Percentiles rank a stretch among this genome's conserved stretches.
Evolutionary conservation across 1,284 basidiomycete species (phyloP).

Genomic region (Stygiomarasmius scandens): DNA sequence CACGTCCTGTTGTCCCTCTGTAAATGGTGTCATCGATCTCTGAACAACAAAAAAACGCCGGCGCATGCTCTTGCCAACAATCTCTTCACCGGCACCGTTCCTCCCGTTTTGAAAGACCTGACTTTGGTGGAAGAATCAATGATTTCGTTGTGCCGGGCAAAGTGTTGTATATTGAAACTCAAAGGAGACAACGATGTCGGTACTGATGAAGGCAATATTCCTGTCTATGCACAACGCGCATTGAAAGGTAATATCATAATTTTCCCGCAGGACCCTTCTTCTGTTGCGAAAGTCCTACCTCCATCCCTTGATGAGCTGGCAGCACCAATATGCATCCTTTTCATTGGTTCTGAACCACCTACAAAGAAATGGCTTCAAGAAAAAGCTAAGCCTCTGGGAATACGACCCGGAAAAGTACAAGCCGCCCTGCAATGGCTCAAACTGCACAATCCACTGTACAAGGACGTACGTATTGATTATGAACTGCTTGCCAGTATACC

Average conservation of each 20-base stretch:
- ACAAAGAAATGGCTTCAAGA: constrained; percentile 31
- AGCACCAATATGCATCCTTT: constrained; percentile 36
- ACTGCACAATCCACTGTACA: neutral
- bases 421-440: neutral
- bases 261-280: constrained; percentile 33
- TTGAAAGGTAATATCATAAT: constrained; percentile 38
- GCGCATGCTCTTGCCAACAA: constrained; percentile 24
- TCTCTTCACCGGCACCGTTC: constrained; percentile 27
- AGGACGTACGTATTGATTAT: neutral
- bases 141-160: constrained; percentile 28
- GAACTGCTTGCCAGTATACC: neutral
- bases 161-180: constrained; percentile 29
- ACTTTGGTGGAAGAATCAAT: constrained; percentile 34
- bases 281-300: constrained; percentile 29
- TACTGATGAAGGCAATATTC: too few relatives aligned
- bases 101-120: constrained; percentile 26
- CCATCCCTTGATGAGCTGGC: constrained; percentile 31
- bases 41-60: too few relatives aligned
- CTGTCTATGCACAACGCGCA: constrained; percentile 33
- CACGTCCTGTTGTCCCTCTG: too few relatives aligned
- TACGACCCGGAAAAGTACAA: constrained; percentile 29
- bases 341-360: constrained; percentile 32
- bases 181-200: constrained; percentile 14
- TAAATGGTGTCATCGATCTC: too few relatives aligned
- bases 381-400: constrained; percentile 34